phyloP scores from a whole-genome alignment of 1,139 yeast species.

The Pichia sp. region DNA sequence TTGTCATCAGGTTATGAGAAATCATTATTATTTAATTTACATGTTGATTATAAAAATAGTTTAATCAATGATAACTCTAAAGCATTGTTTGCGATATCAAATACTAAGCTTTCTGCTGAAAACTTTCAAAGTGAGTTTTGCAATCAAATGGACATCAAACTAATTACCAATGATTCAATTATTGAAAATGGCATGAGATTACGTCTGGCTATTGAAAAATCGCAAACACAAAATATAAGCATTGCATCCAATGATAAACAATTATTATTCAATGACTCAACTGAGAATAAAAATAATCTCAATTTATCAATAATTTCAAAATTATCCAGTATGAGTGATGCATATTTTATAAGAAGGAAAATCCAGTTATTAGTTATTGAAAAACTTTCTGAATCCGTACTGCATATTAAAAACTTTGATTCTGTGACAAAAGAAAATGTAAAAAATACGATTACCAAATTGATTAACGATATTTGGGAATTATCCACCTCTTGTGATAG shows the following conservation, averaged over 20 bases:
- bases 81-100: constrained; percentile 3
- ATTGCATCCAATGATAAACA: neutral
- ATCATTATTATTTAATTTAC: constrained; percentile 20
- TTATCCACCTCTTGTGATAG: constrained; percentile 20
- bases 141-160: constrained; percentile 4
- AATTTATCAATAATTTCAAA: constrained; percentile 26
- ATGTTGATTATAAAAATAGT: constrained; percentile 22
- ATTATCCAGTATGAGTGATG: constrained; percentile 32
- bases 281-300: neutral
- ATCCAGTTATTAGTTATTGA: constrained; percentile 32
- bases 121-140: constrained; percentile 3
- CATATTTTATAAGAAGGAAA: constrained; percentile 31
- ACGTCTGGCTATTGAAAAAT: constrained; percentile 9
- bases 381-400: constrained; percentile 19
- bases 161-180: constrained; percentile 1
- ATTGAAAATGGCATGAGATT: constrained; percentile 5
- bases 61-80: constrained; percentile 3
- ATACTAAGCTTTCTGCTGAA: constrained; percentile 1
- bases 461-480: constrained; percentile 22
- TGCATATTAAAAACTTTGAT: constrained; percentile 14
- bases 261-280: neutral
- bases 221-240: neutral
- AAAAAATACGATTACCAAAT: constrained; percentile 9
- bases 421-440: constrained; percentile 18
- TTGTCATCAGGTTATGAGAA: constrained; percentile 18